Percentiles rank a stretch among this genome's conserved stretches.
Conservation (phyloP, 257 asterid species). For the Penstemon barbatus region DNA sequence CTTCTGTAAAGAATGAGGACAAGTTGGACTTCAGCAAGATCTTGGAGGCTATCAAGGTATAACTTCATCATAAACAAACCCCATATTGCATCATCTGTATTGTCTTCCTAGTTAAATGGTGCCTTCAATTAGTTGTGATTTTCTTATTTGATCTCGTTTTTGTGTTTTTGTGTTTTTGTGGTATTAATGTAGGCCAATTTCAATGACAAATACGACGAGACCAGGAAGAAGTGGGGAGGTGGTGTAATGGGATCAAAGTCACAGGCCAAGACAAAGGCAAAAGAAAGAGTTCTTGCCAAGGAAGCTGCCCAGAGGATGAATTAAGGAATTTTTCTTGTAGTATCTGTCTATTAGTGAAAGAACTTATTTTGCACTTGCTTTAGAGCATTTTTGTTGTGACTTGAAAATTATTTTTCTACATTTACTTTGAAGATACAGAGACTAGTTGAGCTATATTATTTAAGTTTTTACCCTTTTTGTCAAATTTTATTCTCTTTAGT, state of each 20-base stretch:
- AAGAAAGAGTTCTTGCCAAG: conserved; percentile 44
- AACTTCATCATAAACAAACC: background rate
- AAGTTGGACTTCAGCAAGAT: conserved; percentile 54
- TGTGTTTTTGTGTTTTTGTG: background rate
- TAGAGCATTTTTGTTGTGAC: conserved; percentile 2
- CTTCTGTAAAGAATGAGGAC: conserved; percentile 57
- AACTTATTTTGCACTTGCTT: background rate
- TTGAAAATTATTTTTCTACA: background rate
- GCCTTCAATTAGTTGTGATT: background rate
- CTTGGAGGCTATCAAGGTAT: conserved; percentile 53
- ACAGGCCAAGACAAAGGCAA: conserved; percentile 46
- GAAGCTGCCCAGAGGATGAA: conserved; percentile 48
- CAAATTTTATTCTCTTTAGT: background rate
- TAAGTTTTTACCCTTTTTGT: background rate
- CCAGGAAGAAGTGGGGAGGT: conserved; percentile 58
- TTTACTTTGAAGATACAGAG: no score
- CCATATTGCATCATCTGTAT: background rate
- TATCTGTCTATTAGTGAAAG: background rate
- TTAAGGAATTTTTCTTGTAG: conserved; percentile 6
- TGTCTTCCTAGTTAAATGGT: background rate
- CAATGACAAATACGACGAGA: conserved; percentile 50
- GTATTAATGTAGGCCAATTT: conserved; percentile 39
- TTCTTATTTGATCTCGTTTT: background rate
- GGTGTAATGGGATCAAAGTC: conserved; percentile 61
- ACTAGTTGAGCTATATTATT: no score